Base-by-base conservation (phyloP, 371 early-diverging fungal genomes). In the Homolaphlyctis polyrhiza region DNA sequence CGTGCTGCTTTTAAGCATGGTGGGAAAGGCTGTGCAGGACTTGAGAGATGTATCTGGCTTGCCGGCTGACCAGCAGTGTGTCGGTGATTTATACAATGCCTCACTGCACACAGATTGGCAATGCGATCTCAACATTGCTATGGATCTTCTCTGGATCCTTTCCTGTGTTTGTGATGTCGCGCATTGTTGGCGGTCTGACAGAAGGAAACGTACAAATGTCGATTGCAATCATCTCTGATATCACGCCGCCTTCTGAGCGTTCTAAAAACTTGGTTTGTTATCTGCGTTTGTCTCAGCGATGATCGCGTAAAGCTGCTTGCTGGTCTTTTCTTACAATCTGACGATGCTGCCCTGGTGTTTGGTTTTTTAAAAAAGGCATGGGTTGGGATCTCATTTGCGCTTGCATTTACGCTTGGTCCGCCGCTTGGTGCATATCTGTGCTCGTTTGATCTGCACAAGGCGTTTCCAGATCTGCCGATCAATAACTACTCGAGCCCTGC, bases 201-300 rank as follows among this genome's bases (percentile, higher is more conserved):
- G 97, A 98, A 71, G 98, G 96, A 50, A 98, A 98, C 67, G 94
- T 96, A 8, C 98, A 98, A 70, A 82, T 98, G 48, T 92, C 94
- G 13, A 90, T 90, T 51, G 94, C 96, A 1, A 92, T 96, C 71
- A 95, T 98, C 39, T 89, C 96, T 8, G 98, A 98, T 67, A 84
- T 97, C 39, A 95, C 97, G 0, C 81, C 88, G 0, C 78, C 84
- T 0, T 81, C 86, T 59, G 86, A 84, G 0, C 75, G 98, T 36
- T 92, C 94, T 0, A 76, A 78, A 11, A 90, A 88, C 25, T 50
- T 48, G 49, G 28, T 50, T 27, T 60, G 29, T n/a, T n/a, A n/a
- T n/a, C n/a, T n/a, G n/a, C n/a, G n/a, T n/a, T n/a, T n/a, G n/a
- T n/a, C n/a, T n/a, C n/a, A n/a, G n/a, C n/a, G n/a, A n/a, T n/a